phyloP scores from a whole-genome alignment of 2,329 filamentous ascomycete genomes.

The Penicillium sp. region DNA sequence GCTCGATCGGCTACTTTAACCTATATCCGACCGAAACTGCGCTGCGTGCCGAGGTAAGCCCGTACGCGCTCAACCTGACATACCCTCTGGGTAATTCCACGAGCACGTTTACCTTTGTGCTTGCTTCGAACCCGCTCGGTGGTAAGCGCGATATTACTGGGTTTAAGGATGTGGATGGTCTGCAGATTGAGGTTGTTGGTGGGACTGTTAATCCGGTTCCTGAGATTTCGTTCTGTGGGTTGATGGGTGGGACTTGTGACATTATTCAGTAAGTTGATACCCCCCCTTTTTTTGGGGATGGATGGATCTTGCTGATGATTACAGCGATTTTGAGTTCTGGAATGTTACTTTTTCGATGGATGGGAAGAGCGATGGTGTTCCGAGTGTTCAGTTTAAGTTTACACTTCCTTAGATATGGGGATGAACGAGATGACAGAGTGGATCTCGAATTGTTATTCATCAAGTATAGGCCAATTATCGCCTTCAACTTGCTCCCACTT shows the following conservation, averaged over 20 bases:
- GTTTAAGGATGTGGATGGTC: not conserved
- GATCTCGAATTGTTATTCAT: no score
- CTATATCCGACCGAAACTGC: not conserved
- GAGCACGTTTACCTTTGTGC: not conserved
- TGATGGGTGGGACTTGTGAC: not conserved
- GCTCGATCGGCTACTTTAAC: not conserved
- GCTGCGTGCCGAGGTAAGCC: not conserved
- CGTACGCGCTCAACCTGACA: slow-evolving; percentile 1
- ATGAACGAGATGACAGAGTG: no score
- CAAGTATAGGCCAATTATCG: no score
- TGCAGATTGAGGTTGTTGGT: slow-evolving; percentile 2
- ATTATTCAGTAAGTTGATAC: slow-evolving; percentile 1
- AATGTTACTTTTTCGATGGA: slow-evolving; percentile 3
- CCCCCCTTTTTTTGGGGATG: not conserved
- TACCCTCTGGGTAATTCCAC: not conserved
- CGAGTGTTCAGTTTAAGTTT: slow-evolving; percentile 1
- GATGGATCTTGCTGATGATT: not conserved
- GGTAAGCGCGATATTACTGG: not conserved
- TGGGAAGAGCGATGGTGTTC: not conserved
- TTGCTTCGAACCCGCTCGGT: not conserved
- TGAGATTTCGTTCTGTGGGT: slow-evolving; percentile 1
- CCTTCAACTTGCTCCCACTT: no score
- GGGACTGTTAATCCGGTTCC: slow-evolving; percentile 1
- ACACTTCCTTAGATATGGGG: not conserved
- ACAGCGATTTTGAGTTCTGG: slow-evolving; percentile 3